A percentile compares a stretch with the other conserved stretches of the same genome.
Evolutionary conservation across 768 basidiomycete species (phyloP).

Genomic region (Boletus tomentosulus): DNA sequence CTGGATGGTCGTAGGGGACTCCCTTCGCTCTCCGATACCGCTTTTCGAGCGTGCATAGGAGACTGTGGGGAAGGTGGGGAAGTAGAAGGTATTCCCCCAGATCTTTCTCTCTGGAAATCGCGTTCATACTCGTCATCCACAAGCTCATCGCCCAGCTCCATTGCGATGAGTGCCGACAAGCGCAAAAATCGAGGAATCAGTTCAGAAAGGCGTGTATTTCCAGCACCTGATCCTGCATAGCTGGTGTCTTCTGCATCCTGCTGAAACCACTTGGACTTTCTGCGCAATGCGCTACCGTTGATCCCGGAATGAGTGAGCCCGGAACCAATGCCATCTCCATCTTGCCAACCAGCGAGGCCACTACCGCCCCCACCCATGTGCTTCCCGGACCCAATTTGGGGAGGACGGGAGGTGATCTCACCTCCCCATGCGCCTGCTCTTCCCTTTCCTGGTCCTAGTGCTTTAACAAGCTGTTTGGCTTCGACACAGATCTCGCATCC

Average conservation of each 20-base stretch:
- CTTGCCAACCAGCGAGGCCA: slow-evolving; percentile 69
- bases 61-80: slow-evolving; percentile 13
- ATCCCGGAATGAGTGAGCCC: slow-evolving; percentile 57
- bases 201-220: slow-evolving; percentile 62
- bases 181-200: slow-evolving; percentile 69
- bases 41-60: slow-evolving; percentile 13
- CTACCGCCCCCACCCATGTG: slow-evolving; percentile 34
- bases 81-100: slow-evolving; percentile 10
- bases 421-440: slow-evolving; percentile 27
- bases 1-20: slow-evolving; percentile 63
- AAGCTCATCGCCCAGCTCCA: slow-evolving; percentile 70
- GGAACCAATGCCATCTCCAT: slow-evolving; percentile 69
- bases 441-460: slow-evolving; percentile 22
- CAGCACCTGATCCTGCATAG: slow-evolving; percentile 38
- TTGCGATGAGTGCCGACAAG: slow-evolving; percentile 73
- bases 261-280: slow-evolving; percentile 35
- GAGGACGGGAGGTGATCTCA: slow-evolving; percentile 19
- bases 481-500: slow-evolving; percentile 77
- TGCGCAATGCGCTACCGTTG: slow-evolving; percentile 55
- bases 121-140: slow-evolving; percentile 48
- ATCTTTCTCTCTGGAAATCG: slow-evolving; percentile 28
- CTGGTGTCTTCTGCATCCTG: slow-evolving; percentile 21
- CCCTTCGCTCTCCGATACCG: slow-evolving; percentile 37
- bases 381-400: slow-evolving; percentile 17
- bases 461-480: slow-evolving; percentile 38